Evolutionary conservation across 1,284 basidiomycete species (phyloP).

Genomic region (Macrocystidia cucumis): DNA sequence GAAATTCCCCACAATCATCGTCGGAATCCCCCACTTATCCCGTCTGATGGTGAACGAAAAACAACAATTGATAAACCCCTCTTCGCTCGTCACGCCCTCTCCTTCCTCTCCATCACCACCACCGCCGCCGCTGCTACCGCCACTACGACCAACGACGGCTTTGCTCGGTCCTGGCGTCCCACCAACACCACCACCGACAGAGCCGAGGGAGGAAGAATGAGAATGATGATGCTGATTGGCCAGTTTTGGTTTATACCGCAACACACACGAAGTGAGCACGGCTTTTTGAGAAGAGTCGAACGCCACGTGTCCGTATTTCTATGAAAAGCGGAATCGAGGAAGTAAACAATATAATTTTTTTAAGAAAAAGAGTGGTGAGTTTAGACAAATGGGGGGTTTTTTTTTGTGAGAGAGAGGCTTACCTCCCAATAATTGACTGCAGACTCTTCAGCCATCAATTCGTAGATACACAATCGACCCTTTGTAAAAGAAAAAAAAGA

Average conservation of each 20-base stretch:
- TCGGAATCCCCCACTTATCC: conserved; percentile 90
- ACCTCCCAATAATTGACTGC: conserved; percentile 99
- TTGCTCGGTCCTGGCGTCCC: conserved; percentile 7
- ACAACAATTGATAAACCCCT: conserved; percentile 83
- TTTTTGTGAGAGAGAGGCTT: conserved; percentile 16
- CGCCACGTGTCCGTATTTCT: conserved; percentile 93
- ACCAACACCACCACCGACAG: conserved; percentile 1
- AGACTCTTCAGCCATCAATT: conserved; percentile 93
- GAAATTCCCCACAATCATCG: conserved; percentile 86
- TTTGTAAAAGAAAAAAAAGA: conserved; percentile 19
- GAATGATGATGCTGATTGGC: too few relatives aligned
- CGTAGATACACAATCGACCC: conserved; percentile 94
- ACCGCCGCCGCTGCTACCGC: conserved; percentile 8
- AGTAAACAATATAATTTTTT: too few relatives aligned
- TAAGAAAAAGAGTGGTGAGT: conserved; percentile 4
- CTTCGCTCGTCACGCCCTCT: conserved; percentile 36
- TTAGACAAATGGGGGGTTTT: too few relatives aligned
- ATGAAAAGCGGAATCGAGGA: conserved; percentile 6
- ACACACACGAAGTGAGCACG: conserved; percentile 88
- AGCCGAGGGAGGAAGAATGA: conserved; percentile 21
- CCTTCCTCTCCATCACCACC: conserved; percentile 20
- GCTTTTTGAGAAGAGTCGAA: conserved; percentile 88
- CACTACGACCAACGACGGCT: conserved; percentile 8
- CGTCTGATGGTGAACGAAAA: conserved; percentile 93
- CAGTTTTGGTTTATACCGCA: conserved; percentile 79